Base-by-base conservation (phyloP, 1,284 basidiomycete genomes). In the Leucoagaricus sp. region DNA sequence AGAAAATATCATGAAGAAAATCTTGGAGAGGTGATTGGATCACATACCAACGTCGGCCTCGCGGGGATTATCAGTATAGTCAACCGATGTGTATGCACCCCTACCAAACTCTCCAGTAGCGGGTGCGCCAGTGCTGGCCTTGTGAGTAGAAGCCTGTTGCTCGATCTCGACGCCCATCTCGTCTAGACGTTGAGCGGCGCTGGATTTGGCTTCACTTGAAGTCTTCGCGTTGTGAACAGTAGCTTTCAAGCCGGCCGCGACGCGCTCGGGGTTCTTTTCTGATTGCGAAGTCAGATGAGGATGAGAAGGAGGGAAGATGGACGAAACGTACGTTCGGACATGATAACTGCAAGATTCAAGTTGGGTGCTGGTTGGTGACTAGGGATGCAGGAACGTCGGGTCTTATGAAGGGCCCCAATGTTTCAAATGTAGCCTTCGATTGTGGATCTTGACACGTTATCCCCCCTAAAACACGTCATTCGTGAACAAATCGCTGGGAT, bases 131-230 rank as follows among this genome's bases (percentile, higher is more conserved):
- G 15, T 44, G 9, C 10, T 29, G 17, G 34, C 34, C 1, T 51
- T 47, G 33, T 34, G 45, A n/a, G 44, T 31, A 19, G 49, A 33
- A 1, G 34, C 28, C 25, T 21, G 41, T 17, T 38, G 49, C 7
- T 41, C 49, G n/a, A 53, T 52, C 4, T 58, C 53, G 19, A 38
- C 54, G 4, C 60, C 62, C 58, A 62, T 59, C 21, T 63, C 58
- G 17, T 59, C 48, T 13, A 63, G 60, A 7, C 60, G 51, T 21
- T 61, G 53, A 13, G 55, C 55, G 8, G 63, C 64, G 23, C 48
- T 55, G 25, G 55, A 31, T 38, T 65, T 65, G 8, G 62, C 62
- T n/a, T 65, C 64, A 5, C 61, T 60, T 13, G 64, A 65, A 45
- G 60, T 58, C 6, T 42, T 50, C 13, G 59, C 49, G 50, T 61